Base-by-base conservation (phyloP, 2,329 filamentous ascomycete species). In the Trichoderma breve region DNA sequence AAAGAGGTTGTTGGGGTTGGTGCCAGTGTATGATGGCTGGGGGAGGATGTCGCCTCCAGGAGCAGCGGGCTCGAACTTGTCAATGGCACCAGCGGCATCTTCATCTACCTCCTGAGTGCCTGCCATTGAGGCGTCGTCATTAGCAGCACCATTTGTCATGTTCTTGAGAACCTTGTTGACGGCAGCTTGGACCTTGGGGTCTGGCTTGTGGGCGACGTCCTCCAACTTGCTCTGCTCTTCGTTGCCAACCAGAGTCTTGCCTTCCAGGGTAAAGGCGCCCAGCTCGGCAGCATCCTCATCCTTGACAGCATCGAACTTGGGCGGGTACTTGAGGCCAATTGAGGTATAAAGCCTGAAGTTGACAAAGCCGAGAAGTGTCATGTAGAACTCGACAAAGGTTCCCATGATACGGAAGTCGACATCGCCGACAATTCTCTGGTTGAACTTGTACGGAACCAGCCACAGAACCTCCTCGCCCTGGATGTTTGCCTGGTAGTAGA, bases 361-460 rank as follows among this genome's bases (percentile, higher is more conserved):
- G 83, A 98, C 91, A 79, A 99, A 99, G 73, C 95, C 93, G 24
- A 99, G 86, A 15, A 99, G 87, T 5, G 95, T 98, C 78, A 97
- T 97, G 86, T 99, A 99, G 82, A 99, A 99, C 82, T 99, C 95
- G 75, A 99, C 91, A 80, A 99, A 99, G 5, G 96, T 99, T 73
- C 94, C 95, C 96, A 99, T 99, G 83, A 99, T 99, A 78, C 96
- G 89, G 85, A 98, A 99, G 82, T 99, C 96, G 75, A 99, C 92
- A 82, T 99, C 96, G 72, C 92, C 93, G 53, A 96, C 93, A 15
- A 97, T 91, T 76, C 93, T 88, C 86, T 99, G 96, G 79, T 98
- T 97, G 84, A 99, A 99, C 82, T 94, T 94, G 86, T 99, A 99
- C 1, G 96, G 96, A 12, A 98, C 95, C 51, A 99, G 87, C 96